These are phyloP conservation scores for Macaranga tanarius DNA, from an alignment of 441 rosid genomes.

Conservation along the genomic window DNA sequence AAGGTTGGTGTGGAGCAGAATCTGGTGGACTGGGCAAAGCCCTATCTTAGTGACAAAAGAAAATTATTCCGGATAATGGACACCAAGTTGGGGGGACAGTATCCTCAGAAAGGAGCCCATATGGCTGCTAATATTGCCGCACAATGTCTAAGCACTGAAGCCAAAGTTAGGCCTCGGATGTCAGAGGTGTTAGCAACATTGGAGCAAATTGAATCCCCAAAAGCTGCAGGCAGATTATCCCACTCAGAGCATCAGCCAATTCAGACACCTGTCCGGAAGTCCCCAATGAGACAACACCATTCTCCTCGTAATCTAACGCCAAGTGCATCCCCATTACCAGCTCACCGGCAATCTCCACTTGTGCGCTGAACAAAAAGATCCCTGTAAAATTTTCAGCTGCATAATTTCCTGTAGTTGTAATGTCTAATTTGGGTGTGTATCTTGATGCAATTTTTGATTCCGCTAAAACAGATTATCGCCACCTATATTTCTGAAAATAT, in stretches of 20 bases:
- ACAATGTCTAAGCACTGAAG: conserved; percentile 48
- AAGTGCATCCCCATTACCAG: conserved; percentile 33
- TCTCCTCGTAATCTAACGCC: conserved; percentile 34
- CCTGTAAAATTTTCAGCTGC: conserved; percentile 28
- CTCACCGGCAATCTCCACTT: conserved; percentile 39
- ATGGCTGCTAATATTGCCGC: conserved; percentile 57
- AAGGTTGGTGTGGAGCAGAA: conserved; percentile 69
- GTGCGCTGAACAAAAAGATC: conserved; percentile 27
- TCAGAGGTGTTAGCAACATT: conserved; percentile 51
- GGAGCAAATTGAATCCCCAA: conserved; percentile 48
- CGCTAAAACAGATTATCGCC: conserved; percentile 16
- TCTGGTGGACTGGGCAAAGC: conserved; percentile 86
- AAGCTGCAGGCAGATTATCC: conserved; percentile 24
- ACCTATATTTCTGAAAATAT: conserved; percentile 17
- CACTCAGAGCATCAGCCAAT: conserved; percentile 16
- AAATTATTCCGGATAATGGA: conserved; percentile 66
- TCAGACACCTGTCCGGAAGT: conserved; percentile 23
- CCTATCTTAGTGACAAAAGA: conserved; percentile 65
- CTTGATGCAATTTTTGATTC: conserved; percentile 33
- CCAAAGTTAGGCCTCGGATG: conserved; percentile 61
- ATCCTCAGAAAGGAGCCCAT: conserved; percentile 64
- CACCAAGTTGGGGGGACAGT: conserved; percentile 67
- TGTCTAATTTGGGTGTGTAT: conserved; percentile 25
- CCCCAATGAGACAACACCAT: conserved; percentile 33
- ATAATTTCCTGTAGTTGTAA: conserved; percentile 19